Base-by-base conservation (phyloP, 495 filamentous ascomycete species). In the Aspergillus avenaceus region DNA sequence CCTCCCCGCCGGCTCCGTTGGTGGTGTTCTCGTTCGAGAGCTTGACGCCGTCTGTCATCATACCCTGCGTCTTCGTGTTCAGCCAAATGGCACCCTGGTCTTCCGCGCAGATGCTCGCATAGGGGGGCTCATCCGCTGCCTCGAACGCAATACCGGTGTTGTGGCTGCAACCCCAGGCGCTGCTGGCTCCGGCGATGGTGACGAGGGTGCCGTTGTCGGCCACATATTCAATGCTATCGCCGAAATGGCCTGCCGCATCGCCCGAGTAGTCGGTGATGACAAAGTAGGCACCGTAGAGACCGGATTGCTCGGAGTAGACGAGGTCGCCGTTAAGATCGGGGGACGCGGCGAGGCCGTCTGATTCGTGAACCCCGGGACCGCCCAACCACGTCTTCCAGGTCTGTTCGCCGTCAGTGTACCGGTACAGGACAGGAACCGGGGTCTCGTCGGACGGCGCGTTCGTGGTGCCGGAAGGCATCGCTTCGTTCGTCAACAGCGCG, bases 131-230 rank as follows among this genome's bases (percentile, higher is more conserved):
- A 36, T 75, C 72, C 8, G 77, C 75, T 25, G 69, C 73, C 50
- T 80, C 78, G 45, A 81, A 72, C 2, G 76, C 77, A 44, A 82
- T 82, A 32, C 78, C 78, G 1, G 78, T 81, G 56, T 82, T 82
- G 63, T 82, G 76, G 47, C 70, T 76, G 60, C 77, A 82, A n/a
- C 77, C 76, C 71, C 75, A 80, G 18, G 66, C 53, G 57, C 74
- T 76, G 7, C 69, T 64, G 4, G 77, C 74, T 3, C 71, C 74
- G 6, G 50, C 21, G 34, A 79, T 77, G 8, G 55, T 64, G 36
- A 68, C 45, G 13, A 82, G 53, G 1, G 55, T 61, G 27, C 78
- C 77, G 21, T 59, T 50, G 3, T 69, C 63, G 22, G 65, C 58
- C 23, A 80, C 70, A 51, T 82, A 82, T 50, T 78, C 62, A 47